phyloP scores from a whole-genome alignment of 2,329 filamentous ascomycete species.

The Xylariales sp. region DNA sequence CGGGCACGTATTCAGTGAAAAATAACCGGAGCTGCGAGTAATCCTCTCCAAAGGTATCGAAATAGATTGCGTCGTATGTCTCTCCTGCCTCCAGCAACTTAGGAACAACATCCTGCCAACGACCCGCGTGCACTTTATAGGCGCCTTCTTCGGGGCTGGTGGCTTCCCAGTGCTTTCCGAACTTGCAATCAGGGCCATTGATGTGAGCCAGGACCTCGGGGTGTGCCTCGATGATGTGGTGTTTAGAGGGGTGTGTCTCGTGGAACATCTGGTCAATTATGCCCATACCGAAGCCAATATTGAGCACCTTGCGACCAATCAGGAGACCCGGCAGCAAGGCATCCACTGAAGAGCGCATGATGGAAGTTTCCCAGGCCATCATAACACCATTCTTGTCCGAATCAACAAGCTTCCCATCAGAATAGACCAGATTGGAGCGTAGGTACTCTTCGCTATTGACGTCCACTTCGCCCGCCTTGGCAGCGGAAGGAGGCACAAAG shows the following conservation, averaged over 20 bases:
- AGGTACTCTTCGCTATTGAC: slow-evolving; percentile 67
- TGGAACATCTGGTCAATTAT: slow-evolving; percentile 79
- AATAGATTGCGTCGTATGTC: slow-evolving; percentile 86
- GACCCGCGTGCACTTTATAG: slow-evolving; percentile 67
- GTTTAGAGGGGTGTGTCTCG: slow-evolving; percentile 58
- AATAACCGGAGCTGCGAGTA: slow-evolving; percentile 82
- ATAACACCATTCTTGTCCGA: slow-evolving; percentile 78
- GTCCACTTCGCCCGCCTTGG: slow-evolving; percentile 29
- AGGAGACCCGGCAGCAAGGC: slow-evolving; percentile 45
- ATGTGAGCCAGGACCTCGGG: slow-evolving; percentile 69
- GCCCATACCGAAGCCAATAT: slow-evolving; percentile 88
- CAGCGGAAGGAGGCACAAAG: slow-evolving; percentile 26
- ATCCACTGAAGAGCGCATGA: slow-evolving; percentile 75
- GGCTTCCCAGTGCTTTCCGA: slow-evolving; percentile 52
- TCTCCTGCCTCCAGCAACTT: slow-evolving; percentile 63
- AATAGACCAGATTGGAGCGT: slow-evolving; percentile 60
- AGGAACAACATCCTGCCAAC: slow-evolving; percentile 78
- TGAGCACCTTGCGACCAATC: slow-evolving; percentile 66
- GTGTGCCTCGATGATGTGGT: slow-evolving; percentile 87
- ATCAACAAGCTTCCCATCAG: slow-evolving; percentile 65
- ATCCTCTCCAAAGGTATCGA: slow-evolving; percentile 95
- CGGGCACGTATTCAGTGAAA: slow-evolving; percentile 83
- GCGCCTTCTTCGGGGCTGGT: slow-evolving; percentile 58
- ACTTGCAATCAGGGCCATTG: slow-evolving; percentile 37
- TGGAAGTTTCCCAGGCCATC: slow-evolving; percentile 89